A percentile compares a stretch with the other conserved stretches of the same genome.
These are phyloP conservation scores for Saprolegnia diclina DNA, from an alignment of 352 stramenopile species.

Conservation along the genomic window DNA sequence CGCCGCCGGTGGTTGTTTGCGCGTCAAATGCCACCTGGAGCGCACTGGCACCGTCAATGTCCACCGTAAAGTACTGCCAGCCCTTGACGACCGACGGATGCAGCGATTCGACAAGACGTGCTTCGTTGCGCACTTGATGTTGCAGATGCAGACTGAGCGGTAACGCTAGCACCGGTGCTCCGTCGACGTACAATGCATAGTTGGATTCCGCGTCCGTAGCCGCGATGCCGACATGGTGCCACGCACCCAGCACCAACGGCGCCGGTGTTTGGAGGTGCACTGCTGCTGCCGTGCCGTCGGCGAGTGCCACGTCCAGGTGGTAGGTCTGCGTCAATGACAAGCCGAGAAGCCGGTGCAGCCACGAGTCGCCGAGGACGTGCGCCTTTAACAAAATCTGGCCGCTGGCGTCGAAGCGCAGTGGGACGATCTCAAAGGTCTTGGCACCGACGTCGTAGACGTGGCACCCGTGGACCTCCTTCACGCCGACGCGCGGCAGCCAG, in stretches of 20 bases:
- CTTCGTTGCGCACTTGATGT: background rate
- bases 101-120: conserved; percentile 37
- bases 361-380: conserved; percentile 1
- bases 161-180: conserved; percentile 41
- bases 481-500: conserved; percentile 37
- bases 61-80: conserved; percentile 64
- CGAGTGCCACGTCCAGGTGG: background rate
- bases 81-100: conserved; percentile 48
- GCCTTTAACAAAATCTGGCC: conserved; percentile 50
- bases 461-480: conserved; percentile 22
- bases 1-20: conserved; percentile 52
- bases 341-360: background rate
- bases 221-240: conserved; percentile 56
- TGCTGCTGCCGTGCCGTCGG: background rate
- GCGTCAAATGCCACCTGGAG: conserved; percentile 75
- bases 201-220: background rate
- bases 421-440: conserved; percentile 47
- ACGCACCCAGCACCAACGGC: conserved; percentile 49
- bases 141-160: conserved; percentile 41
- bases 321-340: background rate
- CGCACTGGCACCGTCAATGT: conserved; percentile 60
- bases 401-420: conserved; percentile 45
- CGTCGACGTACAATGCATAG: conserved; percentile 37
- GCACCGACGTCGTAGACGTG: conserved; percentile 51
- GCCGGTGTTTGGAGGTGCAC: background rate